These are phyloP conservation scores for Coniochaeta prunicola DNA, from an alignment of 2,329 filamentous ascomycete genomes.

Conservation along the genomic window DNA sequence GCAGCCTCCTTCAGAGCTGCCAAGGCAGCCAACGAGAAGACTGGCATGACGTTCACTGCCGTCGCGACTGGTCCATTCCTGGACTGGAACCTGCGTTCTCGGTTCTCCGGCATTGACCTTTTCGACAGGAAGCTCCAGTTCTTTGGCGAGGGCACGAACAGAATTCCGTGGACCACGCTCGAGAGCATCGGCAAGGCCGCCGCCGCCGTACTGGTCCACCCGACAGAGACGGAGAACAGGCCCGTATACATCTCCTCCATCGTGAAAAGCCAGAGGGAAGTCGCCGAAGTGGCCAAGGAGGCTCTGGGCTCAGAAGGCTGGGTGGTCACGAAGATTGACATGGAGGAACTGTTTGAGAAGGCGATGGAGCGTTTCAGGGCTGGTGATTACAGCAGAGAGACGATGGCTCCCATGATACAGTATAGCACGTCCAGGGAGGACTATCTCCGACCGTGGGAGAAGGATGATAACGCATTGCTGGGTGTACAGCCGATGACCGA, in stretches of 20 bases:
- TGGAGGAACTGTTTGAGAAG: slow-evolving; percentile 9
- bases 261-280: slow-evolving; percentile 15
- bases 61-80: slow-evolving; percentile 21
- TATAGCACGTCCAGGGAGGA: slow-evolving; percentile 12
- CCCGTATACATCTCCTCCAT: slow-evolving; percentile 14
- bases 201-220: slow-evolving; percentile 15
- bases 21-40: neutral
- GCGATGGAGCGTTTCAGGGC: slow-evolving; percentile 11
- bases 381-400: slow-evolving; percentile 10
- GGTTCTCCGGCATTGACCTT: slow-evolving; percentile 17
- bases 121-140: slow-evolving; percentile 12
- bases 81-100: slow-evolving; percentile 17
- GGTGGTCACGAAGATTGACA: slow-evolving; percentile 10
- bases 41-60: slow-evolving; percentile 19
- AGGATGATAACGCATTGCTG: slow-evolving; percentile 14
- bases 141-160: slow-evolving; percentile 18
- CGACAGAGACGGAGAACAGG: slow-evolving; percentile 21
- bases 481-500: slow-evolving; percentile 13
- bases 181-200: slow-evolving; percentile 18
- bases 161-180: slow-evolving; percentile 16
- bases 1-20: slow-evolving; percentile 7
- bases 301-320: slow-evolving; percentile 12
- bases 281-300: slow-evolving; percentile 12
- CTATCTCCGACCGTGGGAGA: slow-evolving; percentile 6
- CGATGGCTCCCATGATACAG: slow-evolving; percentile 11